phyloP scores from a whole-genome alignment of 345 rosid species.

The Rhizophora apiculata region DNA sequence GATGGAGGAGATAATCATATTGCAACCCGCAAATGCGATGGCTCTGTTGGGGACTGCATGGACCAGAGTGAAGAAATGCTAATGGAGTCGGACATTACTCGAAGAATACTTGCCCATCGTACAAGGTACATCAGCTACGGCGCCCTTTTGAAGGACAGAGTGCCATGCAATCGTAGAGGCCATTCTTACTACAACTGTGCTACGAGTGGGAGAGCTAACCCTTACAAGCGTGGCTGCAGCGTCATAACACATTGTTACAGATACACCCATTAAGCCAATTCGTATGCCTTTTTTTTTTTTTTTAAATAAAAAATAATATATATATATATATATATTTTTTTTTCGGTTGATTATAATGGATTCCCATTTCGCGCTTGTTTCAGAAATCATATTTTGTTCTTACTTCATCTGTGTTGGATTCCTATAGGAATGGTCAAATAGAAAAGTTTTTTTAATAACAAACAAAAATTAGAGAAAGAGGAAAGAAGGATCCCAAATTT shows the following conservation, averaged over 20 bases:
- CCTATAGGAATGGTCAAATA: no score
- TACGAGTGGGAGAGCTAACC: conserved; percentile 36
- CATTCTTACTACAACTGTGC: conserved; percentile 51
- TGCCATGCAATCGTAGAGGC: conserved; percentile 48
- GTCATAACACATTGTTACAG: conserved; percentile 45
- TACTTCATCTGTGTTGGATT: no score
- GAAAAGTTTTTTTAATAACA: no score
- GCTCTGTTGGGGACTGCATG: conserved; percentile 6
- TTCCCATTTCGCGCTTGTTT: no score
- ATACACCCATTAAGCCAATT: conserved; percentile 4
- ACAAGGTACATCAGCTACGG: conserved; percentile 41
- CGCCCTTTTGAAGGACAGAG: conserved; percentile 32
- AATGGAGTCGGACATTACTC: conserved; percentile 9
- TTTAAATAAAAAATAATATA: no score
- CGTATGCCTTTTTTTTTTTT: no score
- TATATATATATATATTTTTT: no score
- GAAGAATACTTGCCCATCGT: conserved; percentile 15
- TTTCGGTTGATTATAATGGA: no score
- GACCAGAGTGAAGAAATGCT: conserved; percentile 10
- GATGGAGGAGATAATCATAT: neutral
- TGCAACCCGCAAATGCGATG: neutral
- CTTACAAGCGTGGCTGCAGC: conserved; percentile 53
- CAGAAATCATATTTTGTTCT: no score
- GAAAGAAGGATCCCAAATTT: no score
- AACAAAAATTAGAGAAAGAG: no score